Evolutionary conservation across 2,329 filamentous ascomycete species (phyloP).

Genomic region (Pyricularia sp.): DNA sequence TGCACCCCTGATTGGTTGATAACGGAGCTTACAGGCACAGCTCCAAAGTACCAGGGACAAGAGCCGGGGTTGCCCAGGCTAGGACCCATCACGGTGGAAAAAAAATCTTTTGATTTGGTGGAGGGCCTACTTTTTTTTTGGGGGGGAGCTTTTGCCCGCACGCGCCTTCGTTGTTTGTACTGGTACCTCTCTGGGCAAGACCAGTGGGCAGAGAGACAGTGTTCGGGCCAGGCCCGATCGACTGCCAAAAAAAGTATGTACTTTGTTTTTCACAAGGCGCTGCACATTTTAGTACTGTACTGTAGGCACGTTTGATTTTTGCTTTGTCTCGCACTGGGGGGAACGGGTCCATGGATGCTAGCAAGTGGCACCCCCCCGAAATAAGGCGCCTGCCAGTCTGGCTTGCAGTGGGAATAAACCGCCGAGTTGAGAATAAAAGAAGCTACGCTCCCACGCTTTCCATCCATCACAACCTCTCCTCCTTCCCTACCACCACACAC

Average conservation of each 20-base stretch:
- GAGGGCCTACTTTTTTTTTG: background rate
- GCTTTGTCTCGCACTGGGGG: background rate
- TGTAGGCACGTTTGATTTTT: background rate
- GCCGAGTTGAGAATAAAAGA: conserved; percentile 10
- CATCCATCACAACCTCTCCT: conserved; percentile 12
- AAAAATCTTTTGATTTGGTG: background rate
- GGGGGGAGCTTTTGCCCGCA: background rate
- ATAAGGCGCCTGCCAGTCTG: background rate
- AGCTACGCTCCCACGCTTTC: conserved; percentile 10
- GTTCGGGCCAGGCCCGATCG: background rate
- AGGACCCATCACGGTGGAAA: conserved; percentile 2
- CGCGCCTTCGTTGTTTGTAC: background rate
- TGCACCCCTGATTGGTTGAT: background rate
- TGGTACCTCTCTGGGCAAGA: background rate
- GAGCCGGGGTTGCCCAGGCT: background rate
- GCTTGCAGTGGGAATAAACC: background rate
- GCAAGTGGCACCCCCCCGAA: background rate
- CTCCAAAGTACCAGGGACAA: conserved; percentile 4
- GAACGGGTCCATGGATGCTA: background rate
- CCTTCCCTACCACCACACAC: conserved; percentile 18
- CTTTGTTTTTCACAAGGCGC: background rate
- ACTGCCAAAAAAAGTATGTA: background rate
- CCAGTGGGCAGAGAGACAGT: background rate
- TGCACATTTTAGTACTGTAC: too few species aligned
- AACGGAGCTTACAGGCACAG: background rate